These are phyloP conservation scores for Shiraia bambusicola DNA, from an alignment of 2,329 filamentous ascomycete species.

Conservation along the genomic window DNA sequence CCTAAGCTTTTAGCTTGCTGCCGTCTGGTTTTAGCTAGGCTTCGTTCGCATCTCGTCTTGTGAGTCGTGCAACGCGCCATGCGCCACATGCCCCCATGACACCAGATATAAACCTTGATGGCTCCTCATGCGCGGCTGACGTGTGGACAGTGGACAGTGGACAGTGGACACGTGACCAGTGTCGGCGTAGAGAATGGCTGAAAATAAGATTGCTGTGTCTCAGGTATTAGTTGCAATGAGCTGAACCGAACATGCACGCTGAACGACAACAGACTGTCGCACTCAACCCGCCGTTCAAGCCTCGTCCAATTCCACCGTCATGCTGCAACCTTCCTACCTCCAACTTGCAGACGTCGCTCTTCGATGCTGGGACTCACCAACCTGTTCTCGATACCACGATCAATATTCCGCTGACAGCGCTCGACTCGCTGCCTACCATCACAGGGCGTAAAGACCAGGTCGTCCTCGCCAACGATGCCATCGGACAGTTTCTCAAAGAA, in stretches of 20 bases:
- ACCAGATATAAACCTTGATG: neutral
- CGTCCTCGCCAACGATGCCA: constrained; percentile 28
- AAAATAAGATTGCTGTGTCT: constrained; percentile 10
- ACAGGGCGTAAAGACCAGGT: constrained; percentile 17
- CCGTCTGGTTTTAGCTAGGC: too few species aligned
- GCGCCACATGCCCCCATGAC: too few species aligned
- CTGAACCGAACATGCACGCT: neutral
- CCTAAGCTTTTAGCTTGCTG: too few species aligned
- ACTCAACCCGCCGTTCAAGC: constrained; percentile 29
- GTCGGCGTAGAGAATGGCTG: constrained; percentile 15
- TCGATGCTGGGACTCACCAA: constrained; percentile 13
- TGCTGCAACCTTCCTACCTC: constrained; percentile 2
- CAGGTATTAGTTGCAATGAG: neutral
- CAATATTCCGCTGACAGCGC: constrained; percentile 20
- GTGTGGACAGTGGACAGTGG: too few species aligned
- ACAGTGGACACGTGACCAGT: neutral
- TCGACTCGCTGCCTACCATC: constrained; percentile 41
- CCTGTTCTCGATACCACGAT: constrained; percentile 23
- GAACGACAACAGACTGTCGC: constrained; percentile 2
- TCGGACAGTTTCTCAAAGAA: constrained; percentile 27
- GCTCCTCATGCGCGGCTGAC: neutral
- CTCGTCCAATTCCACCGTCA: constrained; percentile 24
- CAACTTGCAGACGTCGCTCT: constrained; percentile 12
- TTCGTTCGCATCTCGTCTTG: too few species aligned
- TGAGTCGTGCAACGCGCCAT: too few species aligned